phyloP scores from a whole-genome alignment of 768 basidiomycete genomes.

The Russula abietina region DNA sequence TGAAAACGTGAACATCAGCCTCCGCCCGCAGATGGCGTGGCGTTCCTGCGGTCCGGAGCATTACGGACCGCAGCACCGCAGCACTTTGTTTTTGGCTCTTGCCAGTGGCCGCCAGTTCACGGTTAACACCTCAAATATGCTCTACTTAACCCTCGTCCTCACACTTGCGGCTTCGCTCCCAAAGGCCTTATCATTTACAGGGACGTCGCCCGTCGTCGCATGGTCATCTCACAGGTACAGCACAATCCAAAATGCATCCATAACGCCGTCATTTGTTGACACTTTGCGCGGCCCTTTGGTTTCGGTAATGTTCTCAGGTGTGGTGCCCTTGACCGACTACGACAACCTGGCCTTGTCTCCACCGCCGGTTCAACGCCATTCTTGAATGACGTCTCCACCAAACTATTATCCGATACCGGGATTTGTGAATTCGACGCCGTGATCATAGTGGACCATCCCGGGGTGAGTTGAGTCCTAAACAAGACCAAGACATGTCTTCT shows the following conservation, averaged over 20 bases:
- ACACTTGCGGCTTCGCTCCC: slow-evolving; percentile 38
- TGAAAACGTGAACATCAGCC: too few species aligned
- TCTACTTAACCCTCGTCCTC: slow-evolving; percentile 39
- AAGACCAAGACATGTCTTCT: too few species aligned
- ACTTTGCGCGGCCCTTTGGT: not conserved
- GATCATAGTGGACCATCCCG: slow-evolving; percentile 63
- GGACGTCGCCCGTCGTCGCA: slow-evolving; percentile 58
- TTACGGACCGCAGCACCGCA: not conserved
- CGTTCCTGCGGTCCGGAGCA: too few species aligned
- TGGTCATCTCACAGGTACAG: slow-evolving; percentile 66
- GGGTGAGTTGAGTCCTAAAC: too few species aligned
- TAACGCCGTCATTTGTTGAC: too few species aligned
- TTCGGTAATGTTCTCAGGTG: slow-evolving; percentile 46
- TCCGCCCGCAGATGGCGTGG: too few species aligned
- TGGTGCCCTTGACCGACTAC: slow-evolving; percentile 36
- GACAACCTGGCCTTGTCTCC: not conserved
- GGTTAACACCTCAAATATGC: slow-evolving; percentile 37
- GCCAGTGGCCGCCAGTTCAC: not conserved
- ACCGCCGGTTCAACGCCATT: slow-evolving; percentile 16
- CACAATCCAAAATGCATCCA: slow-evolving; percentile 1
- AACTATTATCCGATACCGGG: slow-evolving; percentile 40
- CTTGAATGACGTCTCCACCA: slow-evolving; percentile 35
- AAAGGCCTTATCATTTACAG: slow-evolving; percentile 50
- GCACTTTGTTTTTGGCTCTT: not conserved
- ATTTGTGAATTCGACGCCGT: slow-evolving; percentile 63